Evolutionary conservation across 768 basidiomycete genomes (phyloP).

Genomic region (Termitomyces sp.): DNA sequence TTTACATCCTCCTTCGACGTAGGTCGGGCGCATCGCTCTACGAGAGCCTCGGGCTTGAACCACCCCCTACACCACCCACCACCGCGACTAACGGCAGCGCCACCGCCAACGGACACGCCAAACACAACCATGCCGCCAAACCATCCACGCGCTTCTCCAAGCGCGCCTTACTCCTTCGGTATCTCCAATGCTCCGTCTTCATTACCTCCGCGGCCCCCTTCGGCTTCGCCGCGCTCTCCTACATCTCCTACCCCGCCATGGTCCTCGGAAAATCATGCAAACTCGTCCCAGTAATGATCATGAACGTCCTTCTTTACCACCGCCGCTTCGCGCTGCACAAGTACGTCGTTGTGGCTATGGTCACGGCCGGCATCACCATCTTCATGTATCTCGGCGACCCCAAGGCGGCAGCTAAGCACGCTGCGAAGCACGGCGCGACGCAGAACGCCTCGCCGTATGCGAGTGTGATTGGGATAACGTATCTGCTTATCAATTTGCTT

Average conservation of each 20-base stretch:
- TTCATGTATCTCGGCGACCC: conserved; percentile 89
- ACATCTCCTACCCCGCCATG: conserved; percentile 98
- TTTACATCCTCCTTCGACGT: no score
- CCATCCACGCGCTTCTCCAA: conserved; percentile 31
- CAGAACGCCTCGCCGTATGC: conserved; percentile 37
- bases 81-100: conserved; percentile 14
- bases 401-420: conserved; percentile 35
- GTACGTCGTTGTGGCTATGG: conserved; percentile 92
- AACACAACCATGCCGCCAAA: conserved; percentile 28
- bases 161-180: conserved; percentile 59
- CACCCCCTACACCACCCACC: no score
- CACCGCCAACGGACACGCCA: conserved; percentile 25
- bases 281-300: conserved; percentile 96
- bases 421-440: conserved; percentile 32
- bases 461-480: conserved; percentile 67
- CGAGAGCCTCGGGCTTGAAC: no score
- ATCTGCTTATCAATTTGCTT: conserved; percentile 81
- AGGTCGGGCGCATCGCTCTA: no score
- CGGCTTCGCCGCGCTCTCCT: conserved; percentile 91
- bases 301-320: conserved; percentile 95
- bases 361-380: conserved; percentile 85
- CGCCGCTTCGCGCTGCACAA: conserved; percentile 91
- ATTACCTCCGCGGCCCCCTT: conserved; percentile 93
- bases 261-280: conserved; percentile 99
- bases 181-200: conserved; percentile 82